phyloP scores from a whole-genome alignment of 2,329 filamentous ascomycete genomes.

The Clarireedia homoeocarpa region DNA sequence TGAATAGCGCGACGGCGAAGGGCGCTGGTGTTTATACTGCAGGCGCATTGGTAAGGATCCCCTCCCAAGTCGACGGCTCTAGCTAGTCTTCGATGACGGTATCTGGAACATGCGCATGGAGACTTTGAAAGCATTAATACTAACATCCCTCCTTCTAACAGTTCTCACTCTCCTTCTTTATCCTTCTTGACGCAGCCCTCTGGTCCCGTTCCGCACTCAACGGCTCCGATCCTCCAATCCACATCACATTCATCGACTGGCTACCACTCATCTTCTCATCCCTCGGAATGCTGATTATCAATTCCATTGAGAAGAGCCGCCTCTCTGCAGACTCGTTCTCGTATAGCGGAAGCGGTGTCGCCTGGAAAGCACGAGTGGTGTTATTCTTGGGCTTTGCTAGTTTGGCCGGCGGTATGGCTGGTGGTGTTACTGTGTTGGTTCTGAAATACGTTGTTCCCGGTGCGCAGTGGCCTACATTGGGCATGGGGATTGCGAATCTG shows the following conservation, averaged over 20 bases:
- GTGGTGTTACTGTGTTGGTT: conserved; percentile 60
- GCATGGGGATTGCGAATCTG: conserved; percentile 60
- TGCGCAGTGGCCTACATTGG: conserved; percentile 51
- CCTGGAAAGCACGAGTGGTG: conserved; percentile 62
- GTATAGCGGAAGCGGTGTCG: conserved; percentile 55
- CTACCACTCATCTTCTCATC: conserved; percentile 59
- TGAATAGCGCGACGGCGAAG: conserved; percentile 56
- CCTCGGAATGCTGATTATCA: conserved; percentile 64
- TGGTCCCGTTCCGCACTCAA: conserved; percentile 57
- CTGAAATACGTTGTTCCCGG: conserved; percentile 54
- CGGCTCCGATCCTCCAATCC: conserved; percentile 43
- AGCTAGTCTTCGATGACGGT: too few relatives aligned
- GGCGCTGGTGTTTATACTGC: conserved; percentile 56
- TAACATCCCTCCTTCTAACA: conserved; percentile 23
- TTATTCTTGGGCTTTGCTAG: conserved; percentile 59
- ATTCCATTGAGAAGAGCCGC: conserved; percentile 59
- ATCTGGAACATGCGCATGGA: background rate
- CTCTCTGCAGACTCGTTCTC: conserved; percentile 55
- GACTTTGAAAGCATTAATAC: background rate
- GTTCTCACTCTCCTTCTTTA: conserved; percentile 63
- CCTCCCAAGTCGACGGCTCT: background rate
- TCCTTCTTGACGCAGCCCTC: conserved; percentile 59
- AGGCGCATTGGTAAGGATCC: conserved; percentile 50
- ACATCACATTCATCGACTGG: conserved; percentile 64
- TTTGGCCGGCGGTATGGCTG: conserved; percentile 60